Percentiles rank a stretch among this genome's conserved stretches.
phyloP scores from a whole-genome alignment of 768 basidiomycete genomes.

The Kwoniella botswanensis region DNA sequence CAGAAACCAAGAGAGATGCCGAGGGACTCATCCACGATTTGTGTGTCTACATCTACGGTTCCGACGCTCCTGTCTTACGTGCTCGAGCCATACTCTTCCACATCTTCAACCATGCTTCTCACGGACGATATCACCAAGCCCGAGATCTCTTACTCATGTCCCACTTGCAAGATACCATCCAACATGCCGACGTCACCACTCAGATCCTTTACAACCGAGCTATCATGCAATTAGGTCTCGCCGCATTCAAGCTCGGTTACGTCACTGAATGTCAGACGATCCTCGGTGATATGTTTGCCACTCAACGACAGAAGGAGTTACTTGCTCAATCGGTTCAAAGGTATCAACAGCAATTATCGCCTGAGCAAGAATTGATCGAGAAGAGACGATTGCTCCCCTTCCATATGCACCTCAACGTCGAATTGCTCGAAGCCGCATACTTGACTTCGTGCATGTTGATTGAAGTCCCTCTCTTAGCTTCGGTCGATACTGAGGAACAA shows the following conservation, averaged over 20 bases:
- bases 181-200: constrained; percentile 93
- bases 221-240: constrained; percentile 93
- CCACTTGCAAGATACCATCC: constrained; percentile 94
- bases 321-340: constrained; percentile 95
- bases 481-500: constrained; percentile 90
- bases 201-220: constrained; percentile 98
- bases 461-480: constrained; percentile 92
- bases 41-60: constrained; percentile 90
- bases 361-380: constrained; percentile 97
- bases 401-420: constrained; percentile 99
- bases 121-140: constrained; percentile 94
- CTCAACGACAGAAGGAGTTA: constrained; percentile 94
- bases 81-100: constrained; percentile 97
- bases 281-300: constrained; percentile 92
- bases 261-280: constrained; percentile 93
- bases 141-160: constrained; percentile 99
- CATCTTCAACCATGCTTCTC: constrained; percentile 94
- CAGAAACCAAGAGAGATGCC: constrained; percentile 66
- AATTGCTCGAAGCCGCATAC: constrained; percentile 95
- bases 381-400: constrained; percentile 94
- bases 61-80: constrained; percentile 85
- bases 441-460: constrained; percentile 98
- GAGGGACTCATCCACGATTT: constrained; percentile 83
- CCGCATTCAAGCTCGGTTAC: constrained; percentile 92
- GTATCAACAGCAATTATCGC: constrained; percentile 72